Evolutionary conservation across 2,329 filamentous ascomycete species (phyloP), one percentile per base, ranked within the genome.

Genomic region (Magnaporthales sp.): DNA sequence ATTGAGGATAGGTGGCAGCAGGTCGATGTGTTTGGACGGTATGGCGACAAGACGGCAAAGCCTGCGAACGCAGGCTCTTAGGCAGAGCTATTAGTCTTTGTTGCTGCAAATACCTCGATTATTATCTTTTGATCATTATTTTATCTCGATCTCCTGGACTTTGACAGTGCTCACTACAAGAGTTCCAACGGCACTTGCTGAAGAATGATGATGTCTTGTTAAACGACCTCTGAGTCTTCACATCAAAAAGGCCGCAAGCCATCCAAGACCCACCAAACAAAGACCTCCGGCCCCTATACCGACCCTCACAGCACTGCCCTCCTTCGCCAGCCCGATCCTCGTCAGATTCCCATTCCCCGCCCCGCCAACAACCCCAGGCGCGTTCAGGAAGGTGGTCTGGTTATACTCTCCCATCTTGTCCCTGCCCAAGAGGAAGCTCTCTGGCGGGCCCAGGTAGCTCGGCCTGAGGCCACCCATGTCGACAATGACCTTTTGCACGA

Each of bases 401-500:
- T 77, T 74, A 66, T 77, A 77, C 19, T 63, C 67, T 8, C 79
- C 80, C 56, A 74, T 64, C 67, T 71, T 65, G 66, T 82, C 80
- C 26, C 78, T 72, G 0, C 80, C 80, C 1, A 80, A 73, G 11
- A 81, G 70, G 68, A 83, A 84, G 65, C 82, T 86, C 78, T 86
- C 83, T 0, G 84, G 84, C 4, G 85, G 84, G 0, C 85, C 85
- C 2, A 87, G 74, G 70, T 85, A 87, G 63, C 81, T 85, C 19
- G 78, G 74, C 66, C 83, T 74, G 1, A 86, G 79, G 6, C 84
- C 85, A 1, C 85, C 85, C 27, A 86, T 70, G 69, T 87, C 78
- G 8, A 87, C 70, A 1, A 87, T 77, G 51, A 87, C 75, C 77
- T 86, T 86, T 73, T 87, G 83, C 54, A 87, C 77, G 5, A 85